Percentiles rank a stretch among this genome's conserved stretches.
Conservation (phyloP, 352 stramenopile species). For the Globisporangium rhizosaccharum region DNA sequence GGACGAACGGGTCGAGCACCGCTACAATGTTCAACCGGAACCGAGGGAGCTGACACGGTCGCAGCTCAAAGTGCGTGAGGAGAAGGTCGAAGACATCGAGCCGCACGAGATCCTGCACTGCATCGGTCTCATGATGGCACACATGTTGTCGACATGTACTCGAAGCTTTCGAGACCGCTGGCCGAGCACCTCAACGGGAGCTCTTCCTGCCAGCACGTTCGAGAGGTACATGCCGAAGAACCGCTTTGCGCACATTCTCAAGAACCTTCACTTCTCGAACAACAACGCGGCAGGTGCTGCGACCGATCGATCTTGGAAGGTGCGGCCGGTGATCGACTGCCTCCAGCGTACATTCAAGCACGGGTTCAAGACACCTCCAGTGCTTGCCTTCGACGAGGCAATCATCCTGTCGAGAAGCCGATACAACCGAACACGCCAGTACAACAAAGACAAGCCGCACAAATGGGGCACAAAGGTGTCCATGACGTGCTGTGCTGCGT, state of each 20-base stretch:
- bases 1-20: background rate
- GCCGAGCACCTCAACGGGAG: no score
- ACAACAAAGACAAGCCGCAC: background rate
- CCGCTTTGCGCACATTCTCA: background rate
- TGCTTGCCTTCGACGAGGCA: background rate
- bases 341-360: background rate
- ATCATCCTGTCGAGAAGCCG: background rate
- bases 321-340: background rate
- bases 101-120: background rate
- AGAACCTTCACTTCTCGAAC: background rate
- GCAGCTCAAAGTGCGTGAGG: background rate
- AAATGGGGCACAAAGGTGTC: background rate
- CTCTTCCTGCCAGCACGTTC: background rate
- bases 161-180: background rate
- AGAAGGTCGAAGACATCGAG: background rate
- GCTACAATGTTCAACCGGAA: background rate
- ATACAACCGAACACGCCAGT: background rate
- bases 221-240: background rate
- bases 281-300: background rate
- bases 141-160: background rate
- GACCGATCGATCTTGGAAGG: background rate
- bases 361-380: background rate
- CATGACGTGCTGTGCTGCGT: background rate
- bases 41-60: background rate
- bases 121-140: background rate